Conservation (phyloP, 2,329 filamentous ascomycete species). For the Botryotinia convoluta region DNA sequence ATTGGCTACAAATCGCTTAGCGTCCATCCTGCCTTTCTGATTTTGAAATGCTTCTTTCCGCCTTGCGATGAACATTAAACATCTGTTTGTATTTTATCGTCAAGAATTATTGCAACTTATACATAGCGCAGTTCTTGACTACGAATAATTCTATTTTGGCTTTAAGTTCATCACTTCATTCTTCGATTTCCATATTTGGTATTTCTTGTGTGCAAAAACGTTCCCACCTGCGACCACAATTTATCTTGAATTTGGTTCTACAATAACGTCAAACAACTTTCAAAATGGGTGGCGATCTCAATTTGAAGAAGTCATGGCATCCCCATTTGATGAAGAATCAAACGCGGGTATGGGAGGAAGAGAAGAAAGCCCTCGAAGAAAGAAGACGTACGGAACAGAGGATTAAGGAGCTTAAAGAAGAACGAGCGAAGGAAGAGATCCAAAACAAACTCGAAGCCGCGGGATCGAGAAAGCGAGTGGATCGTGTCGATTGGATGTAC, state of each 20-base stretch:
- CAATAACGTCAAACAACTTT: constrained; percentile 31
- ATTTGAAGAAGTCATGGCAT: constrained; percentile 94
- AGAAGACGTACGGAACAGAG: constrained; percentile 91
- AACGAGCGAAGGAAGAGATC: constrained; percentile 87
- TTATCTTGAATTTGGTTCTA: not conserved
- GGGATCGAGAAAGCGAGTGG: constrained; percentile 74
- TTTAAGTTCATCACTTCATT: not conserved
- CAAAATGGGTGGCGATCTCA: constrained; percentile 92
- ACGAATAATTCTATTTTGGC: not conserved
- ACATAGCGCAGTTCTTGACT: not conserved
- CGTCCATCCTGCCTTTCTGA: not conserved
- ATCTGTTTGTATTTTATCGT: not conserved
- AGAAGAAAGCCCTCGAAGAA: constrained; percentile 89
- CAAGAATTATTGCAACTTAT: not conserved
- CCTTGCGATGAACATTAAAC: not conserved
- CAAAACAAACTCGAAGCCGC: constrained; percentile 85
- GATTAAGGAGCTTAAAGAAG: constrained; percentile 89
- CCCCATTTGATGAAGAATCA: constrained; percentile 89
- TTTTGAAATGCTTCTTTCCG: constrained; percentile 7
- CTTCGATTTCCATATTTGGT: not conserved
- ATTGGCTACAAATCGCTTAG: constrained; percentile 14
- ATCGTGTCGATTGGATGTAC: constrained; percentile 98
- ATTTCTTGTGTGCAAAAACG: not conserved
- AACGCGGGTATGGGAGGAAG: constrained; percentile 83
- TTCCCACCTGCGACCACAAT: too few species aligned